Evolutionary conservation across 2,329 filamentous ascomycete genomes (phyloP).

Genomic region (Zymoseptoria passerinii): DNA sequence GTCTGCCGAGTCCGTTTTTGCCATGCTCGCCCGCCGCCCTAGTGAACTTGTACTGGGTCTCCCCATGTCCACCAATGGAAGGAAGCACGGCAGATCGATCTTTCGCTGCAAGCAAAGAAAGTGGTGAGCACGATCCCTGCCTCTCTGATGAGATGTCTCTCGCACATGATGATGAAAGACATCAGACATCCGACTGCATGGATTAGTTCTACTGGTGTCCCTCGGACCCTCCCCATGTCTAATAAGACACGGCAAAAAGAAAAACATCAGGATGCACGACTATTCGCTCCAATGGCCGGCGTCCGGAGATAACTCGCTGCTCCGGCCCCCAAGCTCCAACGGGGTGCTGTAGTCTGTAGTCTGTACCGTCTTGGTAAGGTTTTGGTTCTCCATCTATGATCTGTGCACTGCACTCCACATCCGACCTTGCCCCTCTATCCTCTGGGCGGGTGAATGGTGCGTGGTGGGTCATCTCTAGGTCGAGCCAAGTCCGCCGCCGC

Average conservation of each 20-base stretch:
- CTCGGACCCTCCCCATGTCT: neutral
- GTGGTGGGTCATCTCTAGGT: conserved; percentile 4
- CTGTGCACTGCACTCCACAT: neutral
- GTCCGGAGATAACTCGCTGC: conserved; percentile 16
- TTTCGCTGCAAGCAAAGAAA: neutral
- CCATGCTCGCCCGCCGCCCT: too few species aligned
- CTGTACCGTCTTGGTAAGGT: conserved; percentile 1
- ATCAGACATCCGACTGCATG: neutral
- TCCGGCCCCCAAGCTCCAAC: neutral
- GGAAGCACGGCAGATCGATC: neutral
- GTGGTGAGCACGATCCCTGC: neutral
- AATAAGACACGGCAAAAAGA: neutral
- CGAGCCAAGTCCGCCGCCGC: conserved; percentile 5
- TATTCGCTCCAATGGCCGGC: conserved; percentile 3
- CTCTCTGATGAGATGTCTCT: neutral
- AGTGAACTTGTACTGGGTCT: too few species aligned
- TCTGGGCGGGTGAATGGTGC: conserved; percentile 7
- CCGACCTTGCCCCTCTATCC: conserved; percentile 15
- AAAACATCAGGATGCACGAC: too few species aligned
- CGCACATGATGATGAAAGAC: conserved; percentile 1
- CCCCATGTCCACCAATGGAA: neutral
- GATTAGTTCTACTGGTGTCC: neutral
- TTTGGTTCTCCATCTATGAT: conserved; percentile 6
- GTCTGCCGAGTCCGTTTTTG: too few species aligned
- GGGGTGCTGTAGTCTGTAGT: too few species aligned